A percentile compares a stretch with the other conserved stretches of the same genome.
Evolutionary conservation across 2,329 filamentous ascomycete genomes (phyloP).

Genomic region (Verticillium nonalfalfae): DNA sequence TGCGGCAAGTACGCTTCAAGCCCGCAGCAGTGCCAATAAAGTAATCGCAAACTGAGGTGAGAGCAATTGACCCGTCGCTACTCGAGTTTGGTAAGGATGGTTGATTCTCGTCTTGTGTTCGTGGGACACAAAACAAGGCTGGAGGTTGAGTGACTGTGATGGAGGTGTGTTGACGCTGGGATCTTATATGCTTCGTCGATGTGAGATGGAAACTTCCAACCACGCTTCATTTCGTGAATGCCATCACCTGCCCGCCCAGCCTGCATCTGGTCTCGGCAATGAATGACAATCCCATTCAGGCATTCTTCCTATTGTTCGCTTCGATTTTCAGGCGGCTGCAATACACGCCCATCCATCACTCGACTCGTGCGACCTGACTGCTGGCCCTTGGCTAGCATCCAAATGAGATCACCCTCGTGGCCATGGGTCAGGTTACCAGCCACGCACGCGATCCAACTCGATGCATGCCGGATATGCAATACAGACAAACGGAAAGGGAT

Average conservation of each 20-base stretch:
- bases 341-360: background rate
- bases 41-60: background rate
- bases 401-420: background rate
- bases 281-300: background rate
- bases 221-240: background rate
- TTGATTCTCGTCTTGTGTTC: background rate
- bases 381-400: background rate
- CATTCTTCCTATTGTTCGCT: background rate
- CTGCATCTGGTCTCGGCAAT: background rate
- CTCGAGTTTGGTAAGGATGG: background rate
- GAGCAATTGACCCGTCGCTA: background rate
- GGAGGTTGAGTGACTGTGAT: background rate
- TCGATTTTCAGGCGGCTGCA: background rate
- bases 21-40: background rate
- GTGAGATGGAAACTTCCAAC: background rate
- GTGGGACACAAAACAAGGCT: background rate
- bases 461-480: background rate
- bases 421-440: background rate
- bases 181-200: background rate
- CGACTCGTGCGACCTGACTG: background rate
- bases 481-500: background rate
- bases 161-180: background rate
- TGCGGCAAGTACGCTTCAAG: background rate
- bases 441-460: background rate
- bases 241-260: background rate